Evolutionary conservation across 2,329 filamentous ascomycete species (phyloP).

Genomic region (Cordyceps fumosorosea): DNA sequence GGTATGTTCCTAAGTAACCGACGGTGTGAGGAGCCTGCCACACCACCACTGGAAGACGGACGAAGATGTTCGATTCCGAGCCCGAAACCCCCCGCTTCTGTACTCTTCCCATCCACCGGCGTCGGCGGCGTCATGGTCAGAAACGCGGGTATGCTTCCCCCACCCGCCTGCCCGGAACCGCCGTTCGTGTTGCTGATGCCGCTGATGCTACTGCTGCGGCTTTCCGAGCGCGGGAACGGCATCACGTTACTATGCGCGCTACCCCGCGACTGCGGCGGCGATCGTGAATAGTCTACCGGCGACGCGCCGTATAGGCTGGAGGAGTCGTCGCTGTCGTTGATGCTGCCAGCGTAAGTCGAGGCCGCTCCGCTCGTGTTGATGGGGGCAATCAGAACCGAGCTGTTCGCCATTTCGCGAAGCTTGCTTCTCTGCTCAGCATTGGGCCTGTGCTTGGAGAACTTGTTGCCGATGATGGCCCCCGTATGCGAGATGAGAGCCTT

Average conservation of each 20-base stretch:
- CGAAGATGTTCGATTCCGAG: slow-evolving; percentile 27
- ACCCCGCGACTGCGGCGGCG: slow-evolving; percentile 47
- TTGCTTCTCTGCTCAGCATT: slow-evolving; percentile 71
- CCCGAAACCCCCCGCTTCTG: slow-evolving; percentile 16
- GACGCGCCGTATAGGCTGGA: slow-evolving; percentile 47
- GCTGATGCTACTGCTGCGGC: slow-evolving; percentile 48
- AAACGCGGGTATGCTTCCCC: slow-evolving; percentile 31
- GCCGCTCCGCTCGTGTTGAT: slow-evolving; percentile 25
- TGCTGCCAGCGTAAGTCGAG: slow-evolving; percentile 32
- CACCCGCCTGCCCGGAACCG: slow-evolving; percentile 20
- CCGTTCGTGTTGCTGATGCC: slow-evolving; percentile 35
- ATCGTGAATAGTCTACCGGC: slow-evolving; percentile 52
- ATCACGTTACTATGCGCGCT: slow-evolving; percentile 44
- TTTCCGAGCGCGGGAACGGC: slow-evolving; percentile 37
- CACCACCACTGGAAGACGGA: slow-evolving; percentile 27
- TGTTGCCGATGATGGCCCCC: slow-evolving; percentile 95
- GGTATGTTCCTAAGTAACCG: slow-evolving; percentile 17
- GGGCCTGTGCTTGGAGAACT: slow-evolving; percentile 83
- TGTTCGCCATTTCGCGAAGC: slow-evolving; percentile 77
- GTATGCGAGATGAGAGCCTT: slow-evolving; percentile 91
- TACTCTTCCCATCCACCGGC: slow-evolving; percentile 25
- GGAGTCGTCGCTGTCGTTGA: slow-evolving; percentile 51
- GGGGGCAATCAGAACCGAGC: slow-evolving; percentile 56
- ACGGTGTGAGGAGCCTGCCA: slow-evolving; percentile 15
- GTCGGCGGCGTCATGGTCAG: slow-evolving; percentile 43